phyloP scores from a whole-genome alignment of 2,329 filamentous ascomycete species.

The Leptosphaerulina australis region DNA sequence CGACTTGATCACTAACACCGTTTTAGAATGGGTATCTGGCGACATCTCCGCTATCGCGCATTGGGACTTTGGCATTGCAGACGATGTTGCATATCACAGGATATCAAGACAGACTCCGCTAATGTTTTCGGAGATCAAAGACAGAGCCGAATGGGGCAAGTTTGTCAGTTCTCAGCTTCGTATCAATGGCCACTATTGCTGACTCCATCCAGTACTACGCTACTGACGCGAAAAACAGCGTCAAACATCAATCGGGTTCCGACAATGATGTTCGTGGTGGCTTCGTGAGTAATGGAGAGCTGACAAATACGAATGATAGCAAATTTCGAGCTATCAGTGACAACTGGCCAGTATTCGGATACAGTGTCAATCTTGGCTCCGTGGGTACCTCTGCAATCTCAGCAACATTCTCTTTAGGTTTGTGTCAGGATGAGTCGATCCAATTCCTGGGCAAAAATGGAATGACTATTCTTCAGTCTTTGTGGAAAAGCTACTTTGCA shows the following conservation, averaged over 20 bases:
- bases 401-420: constrained; percentile 72
- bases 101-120: constrained; percentile 66
- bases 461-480: constrained; percentile 74
- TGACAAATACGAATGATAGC: constrained; percentile 70
- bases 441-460: constrained; percentile 79
- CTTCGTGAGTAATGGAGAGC: constrained; percentile 70
- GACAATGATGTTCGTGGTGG: constrained; percentile 54
- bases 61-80: constrained; percentile 79
- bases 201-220: constrained; percentile 68
- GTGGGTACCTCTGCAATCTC: constrained; percentile 17
- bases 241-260: constrained; percentile 57
- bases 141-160: constrained; percentile 83
- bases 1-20: constrained; percentile 20
- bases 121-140: constrained; percentile 71
- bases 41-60: constrained; percentile 63
- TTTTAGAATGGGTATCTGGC: constrained; percentile 72
- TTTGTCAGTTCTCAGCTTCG: constrained; percentile 74
- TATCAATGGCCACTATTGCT: constrained; percentile 68
- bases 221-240: constrained; percentile 58
- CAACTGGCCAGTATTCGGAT: constrained; percentile 81
- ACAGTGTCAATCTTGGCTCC: constrained; percentile 53
- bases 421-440: constrained; percentile 77
- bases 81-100: constrained; percentile 70
- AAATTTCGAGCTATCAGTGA: constrained; percentile 73
- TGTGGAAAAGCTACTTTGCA: constrained; percentile 78